A percentile compares a stretch with the other conserved stretches of the same genome.
phyloP scores from a whole-genome alignment of 78 protist genomes.

The Chrysochromulina tobinii region DNA sequence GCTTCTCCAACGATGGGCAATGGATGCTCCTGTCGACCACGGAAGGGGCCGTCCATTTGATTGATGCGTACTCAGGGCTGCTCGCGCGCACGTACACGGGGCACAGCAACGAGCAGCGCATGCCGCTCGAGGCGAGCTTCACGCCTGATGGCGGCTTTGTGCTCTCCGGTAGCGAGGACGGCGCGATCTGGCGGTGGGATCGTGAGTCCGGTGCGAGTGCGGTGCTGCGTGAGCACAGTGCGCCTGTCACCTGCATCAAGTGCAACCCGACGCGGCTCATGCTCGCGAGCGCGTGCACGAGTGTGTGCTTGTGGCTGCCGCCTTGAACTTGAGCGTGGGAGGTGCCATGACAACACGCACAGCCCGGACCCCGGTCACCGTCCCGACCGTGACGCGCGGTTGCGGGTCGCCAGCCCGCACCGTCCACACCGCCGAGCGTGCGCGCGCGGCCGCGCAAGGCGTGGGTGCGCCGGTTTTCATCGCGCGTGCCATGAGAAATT shows the following conservation, averaged over 20 bases:
- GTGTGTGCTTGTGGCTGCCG: background rate
- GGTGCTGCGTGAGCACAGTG: background rate
- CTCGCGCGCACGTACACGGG: background rate
- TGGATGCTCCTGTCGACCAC: background rate
- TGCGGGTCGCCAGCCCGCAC: no score
- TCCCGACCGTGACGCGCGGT: no score
- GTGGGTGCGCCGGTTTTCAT: no score
- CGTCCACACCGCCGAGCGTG: no score
- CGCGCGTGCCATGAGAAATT: no score
- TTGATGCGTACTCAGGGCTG: background rate
- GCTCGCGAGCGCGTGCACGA: background rate
- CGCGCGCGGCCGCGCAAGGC: no score
- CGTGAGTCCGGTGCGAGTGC: background rate
- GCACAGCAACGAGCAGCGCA: background rate
- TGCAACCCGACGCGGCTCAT: background rate
- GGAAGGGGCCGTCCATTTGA: background rate
- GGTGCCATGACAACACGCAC: no score
- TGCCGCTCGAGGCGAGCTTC: background rate
- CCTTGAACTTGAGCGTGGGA: no score
- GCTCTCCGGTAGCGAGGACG: background rate
- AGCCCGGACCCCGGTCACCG: no score
- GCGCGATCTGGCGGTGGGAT: background rate
- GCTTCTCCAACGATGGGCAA: background rate
- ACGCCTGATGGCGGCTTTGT: background rate
- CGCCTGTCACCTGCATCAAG: background rate